phyloP scores from a whole-genome alignment of 768 basidiomycete genomes.

The Lentinula edodes region DNA sequence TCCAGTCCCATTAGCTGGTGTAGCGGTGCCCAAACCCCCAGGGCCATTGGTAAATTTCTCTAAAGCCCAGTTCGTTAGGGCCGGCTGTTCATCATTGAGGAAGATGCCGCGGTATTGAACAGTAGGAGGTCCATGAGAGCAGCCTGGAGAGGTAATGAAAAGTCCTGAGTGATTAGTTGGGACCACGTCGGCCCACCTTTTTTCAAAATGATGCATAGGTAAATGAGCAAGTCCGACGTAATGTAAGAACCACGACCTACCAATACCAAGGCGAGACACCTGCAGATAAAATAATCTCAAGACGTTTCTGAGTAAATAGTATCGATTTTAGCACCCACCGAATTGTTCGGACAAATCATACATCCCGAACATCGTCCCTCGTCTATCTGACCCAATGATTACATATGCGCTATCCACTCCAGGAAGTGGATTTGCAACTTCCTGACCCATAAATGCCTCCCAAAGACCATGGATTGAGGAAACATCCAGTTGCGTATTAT shows the following conservation, averaged over 20 bases:
- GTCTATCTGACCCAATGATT: conserved; percentile 63
- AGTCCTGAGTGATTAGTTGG: conserved; percentile 43
- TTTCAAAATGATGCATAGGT: not conserved
- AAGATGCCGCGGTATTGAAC: conserved; percentile 72
- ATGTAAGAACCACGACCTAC: conserved; percentile 23
- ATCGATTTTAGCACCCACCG: conserved; percentile 27
- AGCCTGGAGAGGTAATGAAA: conserved; percentile 38
- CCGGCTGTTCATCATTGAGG: conserved; percentile 74
- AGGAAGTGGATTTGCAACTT: conserved; percentile 50
- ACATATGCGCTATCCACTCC: conserved; percentile 59
- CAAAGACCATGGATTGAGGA: conserved; percentile 57
- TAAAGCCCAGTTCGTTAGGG: conserved; percentile 64
- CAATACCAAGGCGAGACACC: conserved; percentile 70
- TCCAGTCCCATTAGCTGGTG: conserved; percentile 52
- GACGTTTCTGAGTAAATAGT: not conserved
- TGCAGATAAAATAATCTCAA: conserved; percentile 14
- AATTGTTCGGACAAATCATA: conserved; percentile 70
- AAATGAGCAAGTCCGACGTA: not conserved
- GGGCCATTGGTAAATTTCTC: conserved; percentile 65
- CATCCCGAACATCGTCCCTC: conserved; percentile 61
- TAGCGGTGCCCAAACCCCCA: conserved; percentile 38
- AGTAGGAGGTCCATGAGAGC: conserved; percentile 56
- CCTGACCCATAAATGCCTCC: conserved; percentile 54
- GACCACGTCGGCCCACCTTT: conserved; percentile 78
- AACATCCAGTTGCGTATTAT: conserved; percentile 47